These are phyloP conservation scores for Rhizodiscina lignyota DNA, from an alignment of 495 filamentous ascomycete species.

Conservation along the genomic window DNA sequence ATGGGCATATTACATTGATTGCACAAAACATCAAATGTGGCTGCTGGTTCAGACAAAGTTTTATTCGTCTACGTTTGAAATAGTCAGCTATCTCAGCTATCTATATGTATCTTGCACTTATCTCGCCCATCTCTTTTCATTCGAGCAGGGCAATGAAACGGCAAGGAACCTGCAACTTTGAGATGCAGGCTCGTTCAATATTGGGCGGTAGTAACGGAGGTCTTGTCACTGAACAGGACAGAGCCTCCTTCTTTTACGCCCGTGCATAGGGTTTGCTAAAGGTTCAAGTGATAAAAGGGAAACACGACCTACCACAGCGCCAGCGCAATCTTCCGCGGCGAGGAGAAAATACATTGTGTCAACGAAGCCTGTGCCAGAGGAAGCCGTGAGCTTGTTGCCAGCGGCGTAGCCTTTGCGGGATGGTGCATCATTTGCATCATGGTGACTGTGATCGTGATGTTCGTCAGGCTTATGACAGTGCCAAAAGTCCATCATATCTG, in stretches of 20 bases:
- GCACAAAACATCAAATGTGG: not conserved
- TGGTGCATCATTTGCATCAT: constrained; percentile 1
- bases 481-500: constrained; percentile 99
- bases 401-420: constrained; percentile 1
- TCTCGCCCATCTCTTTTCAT: not conserved
- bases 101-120: constrained; percentile 1
- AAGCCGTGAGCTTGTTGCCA: not conserved
- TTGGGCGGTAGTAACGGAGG: constrained; percentile 10
- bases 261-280: not conserved
- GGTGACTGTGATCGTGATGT: no score
- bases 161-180: not conserved
- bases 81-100: not conserved
- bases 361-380: not conserved
- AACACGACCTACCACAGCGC: not conserved
- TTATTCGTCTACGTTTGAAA: not conserved
- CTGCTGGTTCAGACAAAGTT: not conserved
- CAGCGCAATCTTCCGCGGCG: not conserved
- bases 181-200: not conserved
- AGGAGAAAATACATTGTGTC: not conserved
- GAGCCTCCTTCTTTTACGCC: constrained; percentile 5
- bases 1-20: not conserved
- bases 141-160: not conserved
- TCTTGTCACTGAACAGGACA: constrained; percentile 1
- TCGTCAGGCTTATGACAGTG: constrained; percentile 76
- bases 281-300: not conserved